Percentiles rank a stretch among this genome's conserved stretches.
phyloP scores from a whole-genome alignment of 1,284 basidiomycete genomes.

The Xerocomus amazonicus region DNA sequence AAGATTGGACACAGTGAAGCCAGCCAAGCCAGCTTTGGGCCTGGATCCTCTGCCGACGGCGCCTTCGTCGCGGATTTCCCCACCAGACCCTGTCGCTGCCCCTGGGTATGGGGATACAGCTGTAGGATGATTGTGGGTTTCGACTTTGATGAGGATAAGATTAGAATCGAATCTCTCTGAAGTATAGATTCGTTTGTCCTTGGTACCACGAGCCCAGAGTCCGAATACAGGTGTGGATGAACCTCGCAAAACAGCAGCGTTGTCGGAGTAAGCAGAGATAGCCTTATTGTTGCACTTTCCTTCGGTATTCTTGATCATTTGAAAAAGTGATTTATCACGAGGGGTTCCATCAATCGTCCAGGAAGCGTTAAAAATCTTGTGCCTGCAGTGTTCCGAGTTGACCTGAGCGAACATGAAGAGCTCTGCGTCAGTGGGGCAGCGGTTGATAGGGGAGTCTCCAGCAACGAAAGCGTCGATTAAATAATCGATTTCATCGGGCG shows the following conservation, averaged over 20 bases:
- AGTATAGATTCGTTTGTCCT: constrained; percentile 45
- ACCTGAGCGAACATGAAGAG: constrained; percentile 99
- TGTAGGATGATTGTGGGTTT: constrained; percentile 99
- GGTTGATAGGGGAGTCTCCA: constrained; percentile 56
- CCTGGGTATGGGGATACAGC: constrained; percentile 98
- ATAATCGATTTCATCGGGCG: constrained; percentile 89
- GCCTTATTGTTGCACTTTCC: constrained; percentile 73
- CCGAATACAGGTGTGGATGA: constrained; percentile 78
- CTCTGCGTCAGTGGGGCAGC: constrained; percentile 95
- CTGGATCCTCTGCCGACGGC: constrained; percentile 93
- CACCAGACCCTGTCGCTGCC: constrained; percentile 96
- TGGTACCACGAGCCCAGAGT: constrained; percentile 41
- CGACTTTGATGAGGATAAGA: constrained; percentile 95
- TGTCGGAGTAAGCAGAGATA: constrained; percentile 97
- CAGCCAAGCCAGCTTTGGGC: constrained; percentile 93
- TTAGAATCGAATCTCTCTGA: constrained; percentile 64
- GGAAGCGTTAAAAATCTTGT: constrained; percentile 99
- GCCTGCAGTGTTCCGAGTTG: constrained; percentile 98
- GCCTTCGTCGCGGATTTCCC: constrained; percentile 98
- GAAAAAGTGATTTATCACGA: constrained; percentile 83
- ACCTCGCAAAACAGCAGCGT: constrained; percentile 92
- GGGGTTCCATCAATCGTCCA: constrained; percentile 83
- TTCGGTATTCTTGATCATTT: constrained; percentile 99
- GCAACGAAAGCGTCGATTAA: constrained; percentile 86
- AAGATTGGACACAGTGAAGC: constrained; percentile 95